phyloP scores from a whole-genome alignment of 768 basidiomycete genomes.

The Boletus fagicola region DNA sequence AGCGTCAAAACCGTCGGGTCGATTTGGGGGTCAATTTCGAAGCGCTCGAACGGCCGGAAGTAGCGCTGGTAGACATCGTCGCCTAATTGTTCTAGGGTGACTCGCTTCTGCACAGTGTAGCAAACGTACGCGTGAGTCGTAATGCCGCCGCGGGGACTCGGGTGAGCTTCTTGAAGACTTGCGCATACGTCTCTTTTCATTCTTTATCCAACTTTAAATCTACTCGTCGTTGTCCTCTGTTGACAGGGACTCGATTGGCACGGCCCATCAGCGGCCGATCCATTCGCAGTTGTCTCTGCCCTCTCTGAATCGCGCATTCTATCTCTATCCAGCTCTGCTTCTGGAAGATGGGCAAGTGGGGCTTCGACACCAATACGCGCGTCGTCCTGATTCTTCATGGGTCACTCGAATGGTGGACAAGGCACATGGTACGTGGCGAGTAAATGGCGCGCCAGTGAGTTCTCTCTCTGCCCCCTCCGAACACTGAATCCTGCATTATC shows the following conservation, averaged over 20 bases:
- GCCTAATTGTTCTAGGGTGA: constrained; percentile 56
- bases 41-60: too few species aligned
- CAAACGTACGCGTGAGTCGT: constrained; percentile 70
- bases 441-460: constrained; percentile 64
- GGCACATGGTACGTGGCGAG: constrained; percentile 83
- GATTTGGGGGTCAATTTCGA: too few species aligned
- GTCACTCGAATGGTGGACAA: constrained; percentile 94
- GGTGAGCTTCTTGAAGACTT: too few species aligned
- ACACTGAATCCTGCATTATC: not conserved
- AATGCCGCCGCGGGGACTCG: constrained; percentile 87
- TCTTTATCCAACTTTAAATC: not conserved
- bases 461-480: not conserved
- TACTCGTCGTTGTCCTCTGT: not conserved
- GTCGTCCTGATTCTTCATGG: constrained; percentile 76
- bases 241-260: constrained; percentile 89
- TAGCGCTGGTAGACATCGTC: constrained; percentile 76
- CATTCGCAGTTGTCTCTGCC: constrained; percentile 60
- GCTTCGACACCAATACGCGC: constrained; percentile 37
- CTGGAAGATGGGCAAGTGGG: constrained; percentile 41
- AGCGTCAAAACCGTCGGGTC: too few species aligned
- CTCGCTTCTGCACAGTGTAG: constrained; percentile 56
- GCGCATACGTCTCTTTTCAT: not conserved
- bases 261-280: constrained; percentile 74
- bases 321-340: constrained; percentile 32
- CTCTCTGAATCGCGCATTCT: constrained; percentile 52